Evolutionary conservation across 169 alveolate species (phyloP).

Genomic region (Plasmodium relictum): DNA sequence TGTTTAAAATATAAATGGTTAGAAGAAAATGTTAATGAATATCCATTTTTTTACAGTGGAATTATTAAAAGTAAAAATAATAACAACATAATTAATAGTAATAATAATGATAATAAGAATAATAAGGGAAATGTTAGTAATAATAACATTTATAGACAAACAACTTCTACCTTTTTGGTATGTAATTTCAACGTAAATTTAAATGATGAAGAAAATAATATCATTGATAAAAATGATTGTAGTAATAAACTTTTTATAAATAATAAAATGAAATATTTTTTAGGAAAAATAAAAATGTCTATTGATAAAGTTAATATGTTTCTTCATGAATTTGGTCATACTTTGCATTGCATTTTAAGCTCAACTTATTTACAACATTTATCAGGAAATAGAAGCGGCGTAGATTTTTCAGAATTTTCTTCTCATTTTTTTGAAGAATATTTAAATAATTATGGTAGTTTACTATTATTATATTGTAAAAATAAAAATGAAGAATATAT

Average conservation of each 20-base stretch:
- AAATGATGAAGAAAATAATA: not conserved
- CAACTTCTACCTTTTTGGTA: conserved; percentile 83
- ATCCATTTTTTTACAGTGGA: conserved; percentile 70
- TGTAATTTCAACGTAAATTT: conserved; percentile 77
- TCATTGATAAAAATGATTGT: not conserved
- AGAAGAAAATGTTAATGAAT: conserved; percentile 3
- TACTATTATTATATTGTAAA: conserved; percentile 22
- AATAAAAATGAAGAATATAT: not conserved
- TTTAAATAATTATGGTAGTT: conserved; percentile 58
- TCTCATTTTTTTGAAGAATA: conserved; percentile 85
- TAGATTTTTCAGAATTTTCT: conserved; percentile 87
- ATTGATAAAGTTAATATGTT: conserved; percentile 75
- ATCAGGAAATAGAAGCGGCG: conserved; percentile 88
- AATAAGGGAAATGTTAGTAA: not conserved
- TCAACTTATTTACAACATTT: conserved; percentile 85
- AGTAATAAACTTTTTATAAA: not conserved
- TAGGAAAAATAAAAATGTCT: conserved; percentile 72
- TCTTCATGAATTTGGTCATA: conserved; percentile 88
- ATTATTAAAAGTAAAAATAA: conserved; percentile 11
- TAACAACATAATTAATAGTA: not conserved
- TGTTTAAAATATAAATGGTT: conserved; percentile 71
- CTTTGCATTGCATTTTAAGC: conserved; percentile 84
- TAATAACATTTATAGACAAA: conserved; percentile 61
- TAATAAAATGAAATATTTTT: conserved; percentile 11
- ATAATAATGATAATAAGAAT: not conserved